These are phyloP conservation scores for Ormosia emarginata DNA, from an alignment of 306 rosid genomes.

Conservation along the genomic window DNA sequence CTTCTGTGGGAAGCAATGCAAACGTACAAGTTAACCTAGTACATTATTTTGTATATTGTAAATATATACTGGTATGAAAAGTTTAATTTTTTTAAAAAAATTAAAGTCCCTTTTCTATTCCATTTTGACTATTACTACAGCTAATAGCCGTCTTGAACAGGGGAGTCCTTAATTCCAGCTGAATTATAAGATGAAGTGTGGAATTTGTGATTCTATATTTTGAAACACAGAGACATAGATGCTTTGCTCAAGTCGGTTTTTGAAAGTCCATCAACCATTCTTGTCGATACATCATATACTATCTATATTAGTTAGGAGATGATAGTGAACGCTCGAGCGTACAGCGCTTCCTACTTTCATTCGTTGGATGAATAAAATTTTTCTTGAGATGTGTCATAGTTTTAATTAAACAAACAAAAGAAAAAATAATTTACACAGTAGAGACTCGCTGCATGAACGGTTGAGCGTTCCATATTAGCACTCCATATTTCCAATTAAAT, in stretches of 20 bases:
- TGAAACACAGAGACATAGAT: not conserved
- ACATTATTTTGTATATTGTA: not conserved
- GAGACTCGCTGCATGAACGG: no score
- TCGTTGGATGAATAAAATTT: no score
- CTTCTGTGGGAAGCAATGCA: not conserved
- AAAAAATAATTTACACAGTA: no score
- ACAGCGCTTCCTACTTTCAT: no score
- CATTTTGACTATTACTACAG: not conserved
- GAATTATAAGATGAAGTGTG: not conserved
- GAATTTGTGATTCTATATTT: not conserved
- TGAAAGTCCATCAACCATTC: not conserved
- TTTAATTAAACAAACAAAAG: no score
- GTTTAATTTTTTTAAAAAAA: not conserved
- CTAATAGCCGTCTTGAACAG: not conserved
- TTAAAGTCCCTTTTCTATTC: not conserved
- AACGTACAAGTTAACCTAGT: not conserved
- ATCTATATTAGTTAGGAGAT: no score
- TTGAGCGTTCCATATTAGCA: no score
- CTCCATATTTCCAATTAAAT: constrained; percentile 95
- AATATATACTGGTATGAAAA: no score
- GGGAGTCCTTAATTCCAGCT: not conserved
- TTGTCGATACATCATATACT: not conserved
- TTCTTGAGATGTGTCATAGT: no score
- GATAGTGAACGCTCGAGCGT: no score
- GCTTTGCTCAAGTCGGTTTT: not conserved